phyloP scores from a whole-genome alignment of 108 stramenopile genomes.

The Chaetoceros tenuissimus region DNA sequence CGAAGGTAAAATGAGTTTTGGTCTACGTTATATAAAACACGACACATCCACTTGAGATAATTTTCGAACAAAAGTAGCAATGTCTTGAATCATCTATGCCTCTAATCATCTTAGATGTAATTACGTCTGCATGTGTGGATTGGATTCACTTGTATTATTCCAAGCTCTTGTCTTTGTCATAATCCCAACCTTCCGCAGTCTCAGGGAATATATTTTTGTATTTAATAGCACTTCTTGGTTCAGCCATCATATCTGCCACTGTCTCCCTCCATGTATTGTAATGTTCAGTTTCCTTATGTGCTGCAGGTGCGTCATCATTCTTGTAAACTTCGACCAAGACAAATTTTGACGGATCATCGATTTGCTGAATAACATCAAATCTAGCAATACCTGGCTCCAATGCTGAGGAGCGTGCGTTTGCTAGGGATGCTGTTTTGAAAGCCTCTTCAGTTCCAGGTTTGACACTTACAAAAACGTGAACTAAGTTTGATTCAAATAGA shows the following conservation, averaged over 20 bases:
- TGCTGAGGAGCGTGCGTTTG: constrained; percentile 30
- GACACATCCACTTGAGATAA: no score
- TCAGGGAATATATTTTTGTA: constrained; percentile 32
- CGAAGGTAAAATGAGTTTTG: no score
- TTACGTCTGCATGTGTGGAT: no score
- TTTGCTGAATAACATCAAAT: constrained; percentile 43
- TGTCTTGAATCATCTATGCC: no score
- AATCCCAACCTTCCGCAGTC: constrained; percentile 31
- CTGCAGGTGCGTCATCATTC: constrained; percentile 26
- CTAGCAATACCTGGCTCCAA: constrained; percentile 34
- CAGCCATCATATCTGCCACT: constrained; percentile 54
- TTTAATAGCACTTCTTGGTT: constrained; percentile 35
- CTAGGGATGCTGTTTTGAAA: constrained; percentile 30
- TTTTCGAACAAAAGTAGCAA: no score
- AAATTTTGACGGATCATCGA: constrained; percentile 36
- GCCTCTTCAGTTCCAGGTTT: constrained; percentile 34
- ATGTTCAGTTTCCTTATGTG: constrained; percentile 46
- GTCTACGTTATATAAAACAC: no score
- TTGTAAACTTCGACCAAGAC: constrained; percentile 44
- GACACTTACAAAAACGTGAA: constrained; percentile 34
- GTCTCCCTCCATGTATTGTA: constrained; percentile 34
- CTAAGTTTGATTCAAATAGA: constrained; percentile 1
- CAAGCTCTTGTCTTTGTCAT: constrained; percentile 16
- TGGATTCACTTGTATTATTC: no score
- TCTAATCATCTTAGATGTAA: no score